Conservation (phyloP, 1,284 basidiomycete species). For the Ceratorhiza oryzae-sativae region DNA sequence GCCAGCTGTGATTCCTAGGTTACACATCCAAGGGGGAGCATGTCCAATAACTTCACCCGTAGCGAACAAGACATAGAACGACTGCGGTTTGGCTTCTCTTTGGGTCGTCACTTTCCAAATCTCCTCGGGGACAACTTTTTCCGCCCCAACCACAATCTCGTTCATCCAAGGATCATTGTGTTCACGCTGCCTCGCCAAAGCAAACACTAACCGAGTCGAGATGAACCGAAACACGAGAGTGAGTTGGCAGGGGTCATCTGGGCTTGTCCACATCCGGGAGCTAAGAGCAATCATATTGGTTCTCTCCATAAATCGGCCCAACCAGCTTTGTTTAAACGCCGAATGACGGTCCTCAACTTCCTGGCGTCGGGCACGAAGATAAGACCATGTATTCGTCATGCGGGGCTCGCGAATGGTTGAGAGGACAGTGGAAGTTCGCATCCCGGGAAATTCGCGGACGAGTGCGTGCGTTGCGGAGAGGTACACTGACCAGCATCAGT, state of each 20-base stretch:
- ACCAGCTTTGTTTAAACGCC: conserved; percentile 1
- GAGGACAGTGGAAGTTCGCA: not conserved
- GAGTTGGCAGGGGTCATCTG: conserved; percentile 12
- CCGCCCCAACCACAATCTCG: conserved; percentile 4
- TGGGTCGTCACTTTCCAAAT: conserved; percentile 12
- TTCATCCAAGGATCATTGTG: not conserved
- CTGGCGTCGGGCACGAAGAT: conserved; percentile 12
- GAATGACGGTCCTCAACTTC: not conserved
- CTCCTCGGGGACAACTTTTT: conserved; percentile 16
- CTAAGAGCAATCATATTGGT: not conserved
- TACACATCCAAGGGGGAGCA: not conserved
- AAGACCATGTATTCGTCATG: conserved; percentile 24
- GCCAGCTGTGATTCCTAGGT: not conserved
- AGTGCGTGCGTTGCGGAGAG: conserved; percentile 22
- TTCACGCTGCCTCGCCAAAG: not conserved
- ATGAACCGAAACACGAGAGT: conserved; percentile 10
- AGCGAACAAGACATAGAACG: conserved; percentile 17
- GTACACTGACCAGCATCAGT: conserved; percentile 1
- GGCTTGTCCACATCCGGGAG: conserved; percentile 22
- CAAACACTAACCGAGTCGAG: conserved; percentile 10
- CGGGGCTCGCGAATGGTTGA: conserved; percentile 5
- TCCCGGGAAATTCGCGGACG: conserved; percentile 11
- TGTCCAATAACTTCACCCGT: conserved; percentile 27
- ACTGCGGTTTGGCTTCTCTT: not conserved
- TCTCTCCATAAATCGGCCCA: conserved; percentile 1